These are phyloP conservation scores for Beauveria australis DNA, from an alignment of 2,329 filamentous ascomycete genomes.

Conservation along the genomic window DNA sequence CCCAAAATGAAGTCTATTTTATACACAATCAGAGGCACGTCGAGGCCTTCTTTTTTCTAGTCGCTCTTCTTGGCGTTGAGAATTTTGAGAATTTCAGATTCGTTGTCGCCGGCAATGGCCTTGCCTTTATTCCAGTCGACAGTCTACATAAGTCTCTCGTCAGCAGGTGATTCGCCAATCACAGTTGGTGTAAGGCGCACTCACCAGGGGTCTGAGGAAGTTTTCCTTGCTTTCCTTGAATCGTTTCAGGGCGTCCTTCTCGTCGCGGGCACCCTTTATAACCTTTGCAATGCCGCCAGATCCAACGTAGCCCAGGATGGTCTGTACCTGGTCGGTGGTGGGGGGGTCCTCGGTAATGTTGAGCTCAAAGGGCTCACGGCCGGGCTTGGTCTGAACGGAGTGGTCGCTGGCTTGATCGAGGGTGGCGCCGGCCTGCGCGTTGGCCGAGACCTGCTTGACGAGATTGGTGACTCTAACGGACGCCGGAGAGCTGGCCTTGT, in stretches of 20 bases:
- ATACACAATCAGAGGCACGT: constrained; percentile 11
- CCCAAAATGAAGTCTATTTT: constrained; percentile 10
- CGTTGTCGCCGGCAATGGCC: constrained; percentile 66
- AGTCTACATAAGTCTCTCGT: constrained; percentile 30
- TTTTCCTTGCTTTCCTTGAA: constrained; percentile 60
- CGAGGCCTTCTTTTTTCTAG: neutral
- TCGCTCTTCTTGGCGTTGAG: constrained; percentile 47
- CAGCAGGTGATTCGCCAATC: neutral
- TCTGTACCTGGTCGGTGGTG: constrained; percentile 74
- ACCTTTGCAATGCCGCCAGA: constrained; percentile 49
- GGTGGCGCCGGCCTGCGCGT: constrained; percentile 58
- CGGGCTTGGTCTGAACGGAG: constrained; percentile 43
- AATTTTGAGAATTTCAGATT: constrained; percentile 84
- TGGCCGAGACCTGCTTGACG: constrained; percentile 72
- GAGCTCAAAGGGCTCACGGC: constrained; percentile 70
- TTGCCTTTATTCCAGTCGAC: constrained; percentile 94
- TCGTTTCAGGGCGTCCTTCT: constrained; percentile 70
- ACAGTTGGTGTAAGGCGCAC: constrained; percentile 24
- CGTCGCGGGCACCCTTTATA: constrained; percentile 64
- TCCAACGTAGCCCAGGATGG: constrained; percentile 76
- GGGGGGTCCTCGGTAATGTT: constrained; percentile 74
- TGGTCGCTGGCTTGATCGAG: constrained; percentile 67
- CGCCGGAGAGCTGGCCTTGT: constrained; percentile 65
- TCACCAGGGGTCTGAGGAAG: constrained; percentile 71
- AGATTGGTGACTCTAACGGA: constrained; percentile 67